These are phyloP conservation scores for Mesembryanthemum crystallinum DNA, from an alignment of 148 eudicot species.

Conservation along the genomic window DNA sequence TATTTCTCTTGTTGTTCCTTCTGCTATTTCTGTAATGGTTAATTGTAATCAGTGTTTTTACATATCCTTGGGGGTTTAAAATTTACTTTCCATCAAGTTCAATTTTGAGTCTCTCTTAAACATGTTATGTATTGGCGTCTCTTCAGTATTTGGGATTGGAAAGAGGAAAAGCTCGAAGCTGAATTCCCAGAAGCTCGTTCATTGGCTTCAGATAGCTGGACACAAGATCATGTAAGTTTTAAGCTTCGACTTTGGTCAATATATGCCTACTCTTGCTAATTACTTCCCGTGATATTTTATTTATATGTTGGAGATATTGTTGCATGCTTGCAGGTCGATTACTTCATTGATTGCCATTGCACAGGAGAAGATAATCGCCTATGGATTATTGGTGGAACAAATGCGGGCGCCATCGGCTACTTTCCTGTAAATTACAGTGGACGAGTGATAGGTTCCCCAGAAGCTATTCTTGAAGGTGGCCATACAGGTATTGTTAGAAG, in stretches of 20 bases:
- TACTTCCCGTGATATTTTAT: not conserved
- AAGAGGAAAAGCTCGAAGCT: constrained; percentile 50
- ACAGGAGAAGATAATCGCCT: constrained; percentile 55
- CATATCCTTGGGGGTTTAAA: not conserved
- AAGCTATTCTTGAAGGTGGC: constrained; percentile 88
- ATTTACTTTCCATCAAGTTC: constrained; percentile 1
- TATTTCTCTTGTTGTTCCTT: too few relatives aligned
- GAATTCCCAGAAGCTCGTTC: constrained; percentile 73
- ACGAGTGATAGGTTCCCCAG: constrained; percentile 49
- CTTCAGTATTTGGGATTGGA: constrained; percentile 90
- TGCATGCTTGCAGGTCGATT: constrained; percentile 64
- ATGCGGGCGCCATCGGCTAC: constrained; percentile 74
- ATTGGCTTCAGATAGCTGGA: constrained; percentile 80
- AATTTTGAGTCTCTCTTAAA: not conserved
- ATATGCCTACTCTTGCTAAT: not conserved
- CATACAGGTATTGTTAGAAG: constrained; percentile 77
- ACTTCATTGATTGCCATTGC: constrained; percentile 86
- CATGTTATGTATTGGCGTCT: constrained; percentile 9
- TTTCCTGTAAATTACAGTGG: constrained; percentile 55
- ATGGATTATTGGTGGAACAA: constrained; percentile 90
- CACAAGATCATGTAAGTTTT: constrained; percentile 54
- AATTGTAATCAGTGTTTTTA: too few relatives aligned
- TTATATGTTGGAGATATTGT: not conserved
- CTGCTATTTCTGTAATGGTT: too few relatives aligned
- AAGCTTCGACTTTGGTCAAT: not conserved